Evolutionary conservation across 768 basidiomycete species (phyloP).

Genomic region (Krasilnikovozyma curviuscula): DNA sequence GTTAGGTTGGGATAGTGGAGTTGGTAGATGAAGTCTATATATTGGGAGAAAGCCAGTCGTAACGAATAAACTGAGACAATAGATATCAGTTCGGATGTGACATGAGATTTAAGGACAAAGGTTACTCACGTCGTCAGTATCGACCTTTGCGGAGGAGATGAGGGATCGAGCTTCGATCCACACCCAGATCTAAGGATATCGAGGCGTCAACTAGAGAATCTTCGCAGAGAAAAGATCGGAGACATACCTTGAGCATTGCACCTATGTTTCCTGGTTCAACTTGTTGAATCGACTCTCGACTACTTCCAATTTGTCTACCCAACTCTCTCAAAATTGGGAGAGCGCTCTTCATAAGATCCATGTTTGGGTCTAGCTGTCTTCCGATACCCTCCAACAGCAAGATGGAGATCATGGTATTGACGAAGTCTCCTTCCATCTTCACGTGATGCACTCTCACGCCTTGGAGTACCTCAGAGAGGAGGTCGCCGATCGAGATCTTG

Average conservation of each 20-base stretch:
- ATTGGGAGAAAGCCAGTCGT: conserved; percentile 36
- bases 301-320: conserved; percentile 72
- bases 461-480: conserved; percentile 69
- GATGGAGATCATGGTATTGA: conserved; percentile 92
- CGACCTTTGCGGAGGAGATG: conserved; percentile 53
- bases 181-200: conserved; percentile 53
- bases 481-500: conserved; percentile 88
- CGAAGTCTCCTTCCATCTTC: conserved; percentile 95
- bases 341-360: conserved; percentile 91
- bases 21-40: conserved; percentile 14
- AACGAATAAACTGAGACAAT: conserved; percentile 13
- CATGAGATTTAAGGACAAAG: conserved; percentile 33
- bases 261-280: conserved; percentile 37
- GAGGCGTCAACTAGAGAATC: not conserved
- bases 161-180: conserved; percentile 81
- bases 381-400: conserved; percentile 90
- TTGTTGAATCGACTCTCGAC: conserved; percentile 31
- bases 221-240: not conserved
- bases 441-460: conserved; percentile 82
- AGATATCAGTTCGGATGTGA: not conserved
- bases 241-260: conserved; percentile 64
- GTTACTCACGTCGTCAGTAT: conserved; percentile 71
- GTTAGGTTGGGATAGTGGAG: not conserved
- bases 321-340: conserved; percentile 81
- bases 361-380: conserved; percentile 66